Conservation (phyloP, 208 protist genomes). For the Acanthamoeba lugdunensis region DNA sequence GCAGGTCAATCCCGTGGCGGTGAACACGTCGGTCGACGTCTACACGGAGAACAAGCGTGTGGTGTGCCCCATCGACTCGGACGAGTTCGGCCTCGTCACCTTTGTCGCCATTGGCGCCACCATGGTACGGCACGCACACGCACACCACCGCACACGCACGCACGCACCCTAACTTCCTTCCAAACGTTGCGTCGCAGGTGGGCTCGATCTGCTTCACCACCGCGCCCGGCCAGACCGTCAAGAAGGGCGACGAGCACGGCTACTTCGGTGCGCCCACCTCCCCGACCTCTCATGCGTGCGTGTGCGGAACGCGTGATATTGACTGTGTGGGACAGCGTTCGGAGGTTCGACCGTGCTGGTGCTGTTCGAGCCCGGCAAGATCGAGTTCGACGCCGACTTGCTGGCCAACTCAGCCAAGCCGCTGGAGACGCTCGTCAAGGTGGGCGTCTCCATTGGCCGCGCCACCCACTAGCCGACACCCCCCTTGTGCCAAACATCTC, state of each 20-base stretch:
- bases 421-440: slow-evolving; percentile 70
- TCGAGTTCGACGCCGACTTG: slow-evolving; percentile 86
- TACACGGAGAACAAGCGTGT: slow-evolving; percentile 71
- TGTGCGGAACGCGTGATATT: background rate
- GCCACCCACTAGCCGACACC: background rate
- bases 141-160: background rate
- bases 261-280: slow-evolving; percentile 45
- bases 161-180: background rate
- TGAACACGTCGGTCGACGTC: slow-evolving; percentile 61
- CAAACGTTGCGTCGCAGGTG: slow-evolving; percentile 84
- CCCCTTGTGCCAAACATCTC: no score
- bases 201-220: slow-evolving; percentile 84
- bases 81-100: slow-evolving; percentile 69
- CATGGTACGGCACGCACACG: slow-evolving; percentile 16
- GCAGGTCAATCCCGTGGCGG: slow-evolving; percentile 74
- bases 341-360: slow-evolving; percentile 88
- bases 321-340: slow-evolving; percentile 79
- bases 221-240: slow-evolving; percentile 74
- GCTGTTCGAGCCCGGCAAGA: slow-evolving; percentile 81
- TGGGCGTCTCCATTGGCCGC: slow-evolving; percentile 60
- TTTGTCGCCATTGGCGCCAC: slow-evolving; percentile 72
- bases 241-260: slow-evolving; percentile 77
- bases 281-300: background rate
- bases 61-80: slow-evolving; percentile 52
- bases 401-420: slow-evolving; percentile 81